Conservation (phyloP, 176 grass and related monocot genomes). For the Thinopyrum elongatum region DNA sequence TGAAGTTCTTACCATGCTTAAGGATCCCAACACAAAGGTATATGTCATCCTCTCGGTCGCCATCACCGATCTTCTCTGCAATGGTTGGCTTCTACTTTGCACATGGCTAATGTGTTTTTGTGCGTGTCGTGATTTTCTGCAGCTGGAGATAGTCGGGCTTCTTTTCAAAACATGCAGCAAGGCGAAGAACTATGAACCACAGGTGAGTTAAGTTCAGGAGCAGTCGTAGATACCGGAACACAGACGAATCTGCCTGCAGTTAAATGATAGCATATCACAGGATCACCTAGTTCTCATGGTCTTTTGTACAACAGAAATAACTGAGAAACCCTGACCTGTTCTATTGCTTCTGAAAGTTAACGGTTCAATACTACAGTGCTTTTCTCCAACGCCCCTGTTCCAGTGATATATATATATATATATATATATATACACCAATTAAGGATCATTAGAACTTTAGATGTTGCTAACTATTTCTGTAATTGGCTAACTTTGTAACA, state of each 20-base stretch:
- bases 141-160: constrained; percentile 44
- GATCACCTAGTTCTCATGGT: background rate
- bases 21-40: constrained; percentile 57
- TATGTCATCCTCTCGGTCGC: background rate
- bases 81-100: background rate
- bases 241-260: background rate
- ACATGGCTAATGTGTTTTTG: background rate
- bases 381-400: background rate
- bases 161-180: constrained; percentile 56
- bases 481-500: background rate
- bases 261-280: background rate
- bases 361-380: background rate
- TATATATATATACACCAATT: background rate
- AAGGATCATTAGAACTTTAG: background rate
- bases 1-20: constrained; percentile 49
- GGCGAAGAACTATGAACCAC: constrained; percentile 26
- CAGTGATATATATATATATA: background rate
- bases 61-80: background rate
- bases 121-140: background rate
- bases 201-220: constrained; percentile 30
- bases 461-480: background rate
- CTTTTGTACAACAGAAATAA: background rate
- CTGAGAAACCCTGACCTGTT: background rate
- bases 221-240: background rate
- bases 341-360: background rate